Percentiles rank a stretch among this genome's conserved stretches.
Conservation (phyloP, 805 yeast species). For the Yarrowia phangngaensis region DNA sequence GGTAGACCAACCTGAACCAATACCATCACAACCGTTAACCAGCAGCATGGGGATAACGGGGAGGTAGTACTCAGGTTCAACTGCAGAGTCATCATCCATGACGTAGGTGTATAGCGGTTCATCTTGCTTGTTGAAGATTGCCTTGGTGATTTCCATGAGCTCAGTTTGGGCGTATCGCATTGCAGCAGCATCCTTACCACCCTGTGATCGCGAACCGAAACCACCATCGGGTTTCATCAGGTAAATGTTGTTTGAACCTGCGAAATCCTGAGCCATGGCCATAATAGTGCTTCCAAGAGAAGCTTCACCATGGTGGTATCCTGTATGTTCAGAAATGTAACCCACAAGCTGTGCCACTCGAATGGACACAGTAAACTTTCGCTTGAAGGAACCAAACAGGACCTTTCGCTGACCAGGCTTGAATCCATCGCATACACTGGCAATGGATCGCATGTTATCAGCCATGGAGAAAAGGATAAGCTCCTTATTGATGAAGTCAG, state of each 20-base stretch:
- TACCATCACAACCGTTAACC: slow-evolving; percentile 96
- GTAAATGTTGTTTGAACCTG: slow-evolving; percentile 87
- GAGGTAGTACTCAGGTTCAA: slow-evolving; percentile 92
- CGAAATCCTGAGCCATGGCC: slow-evolving; percentile 90
- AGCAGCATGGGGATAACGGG: slow-evolving; percentile 94
- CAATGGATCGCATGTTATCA: slow-evolving; percentile 92
- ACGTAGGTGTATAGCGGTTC: slow-evolving; percentile 71
- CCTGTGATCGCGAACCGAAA: slow-evolving; percentile 92
- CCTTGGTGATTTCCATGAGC: slow-evolving; percentile 67
- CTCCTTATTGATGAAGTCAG: slow-evolving; percentile 93
- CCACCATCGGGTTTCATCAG: slow-evolving; percentile 86
- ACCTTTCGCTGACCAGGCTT: slow-evolving; percentile 98
- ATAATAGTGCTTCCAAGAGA: slow-evolving; percentile 86
- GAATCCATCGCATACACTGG: slow-evolving; percentile 88
- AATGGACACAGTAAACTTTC: slow-evolving; percentile 69
- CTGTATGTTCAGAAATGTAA: slow-evolving; percentile 81
- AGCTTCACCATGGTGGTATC: slow-evolving; percentile 93
- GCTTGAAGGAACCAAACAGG: slow-evolving; percentile 78
- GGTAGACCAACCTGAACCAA: slow-evolving; percentile 99
- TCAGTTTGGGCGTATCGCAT: slow-evolving; percentile 94
- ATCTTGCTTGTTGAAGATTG: slow-evolving; percentile 74
- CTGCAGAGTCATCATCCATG: slow-evolving; percentile 89
- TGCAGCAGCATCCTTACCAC: slow-evolving; percentile 99
- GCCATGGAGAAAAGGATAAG: slow-evolving; percentile 94
- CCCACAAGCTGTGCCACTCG: slow-evolving; percentile 91